Percentiles rank a stretch among this genome's conserved stretches.
Evolutionary conservation across 2,329 filamentous ascomycete genomes (phyloP).

Genomic region (Lecanicillium sp.): DNA sequence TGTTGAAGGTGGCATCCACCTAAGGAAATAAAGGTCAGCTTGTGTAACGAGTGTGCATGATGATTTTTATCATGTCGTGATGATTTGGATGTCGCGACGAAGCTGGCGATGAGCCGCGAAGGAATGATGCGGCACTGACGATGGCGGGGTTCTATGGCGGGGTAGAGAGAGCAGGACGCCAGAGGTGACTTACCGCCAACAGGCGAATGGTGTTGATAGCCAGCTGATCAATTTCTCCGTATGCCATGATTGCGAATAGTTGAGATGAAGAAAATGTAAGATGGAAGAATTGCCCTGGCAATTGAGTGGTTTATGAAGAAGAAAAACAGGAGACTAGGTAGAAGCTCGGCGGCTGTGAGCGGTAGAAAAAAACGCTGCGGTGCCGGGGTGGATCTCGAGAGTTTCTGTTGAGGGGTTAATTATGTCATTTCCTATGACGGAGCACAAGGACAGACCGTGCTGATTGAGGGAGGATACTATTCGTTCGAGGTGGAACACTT

Average conservation of each 20-base stretch:
- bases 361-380: constrained; percentile 9
- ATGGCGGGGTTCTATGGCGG: constrained; percentile 29
- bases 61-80: neutral
- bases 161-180: constrained; percentile 23
- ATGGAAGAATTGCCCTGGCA: neutral
- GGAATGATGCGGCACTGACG: constrained; percentile 19
- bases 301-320: constrained; percentile 9
- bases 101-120: neutral
- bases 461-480: neutral
- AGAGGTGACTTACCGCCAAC: constrained; percentile 69
- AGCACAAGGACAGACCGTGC: neutral
- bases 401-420: constrained; percentile 8
- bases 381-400: constrained; percentile 1
- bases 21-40: constrained; percentile 36
- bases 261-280: neutral
- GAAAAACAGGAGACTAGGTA: neutral
- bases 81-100: neutral
- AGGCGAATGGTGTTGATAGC: constrained; percentile 98
- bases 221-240: constrained; percentile 78
- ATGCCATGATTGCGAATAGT: constrained; percentile 64
- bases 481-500: neutral
- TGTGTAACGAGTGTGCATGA: no score
- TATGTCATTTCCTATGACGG: constrained; percentile 6
- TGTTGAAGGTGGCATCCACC: constrained; percentile 94
- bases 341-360: neutral